Base-by-base conservation (phyloP, 345 rosid genomes). In the Citrus australasica region DNA sequence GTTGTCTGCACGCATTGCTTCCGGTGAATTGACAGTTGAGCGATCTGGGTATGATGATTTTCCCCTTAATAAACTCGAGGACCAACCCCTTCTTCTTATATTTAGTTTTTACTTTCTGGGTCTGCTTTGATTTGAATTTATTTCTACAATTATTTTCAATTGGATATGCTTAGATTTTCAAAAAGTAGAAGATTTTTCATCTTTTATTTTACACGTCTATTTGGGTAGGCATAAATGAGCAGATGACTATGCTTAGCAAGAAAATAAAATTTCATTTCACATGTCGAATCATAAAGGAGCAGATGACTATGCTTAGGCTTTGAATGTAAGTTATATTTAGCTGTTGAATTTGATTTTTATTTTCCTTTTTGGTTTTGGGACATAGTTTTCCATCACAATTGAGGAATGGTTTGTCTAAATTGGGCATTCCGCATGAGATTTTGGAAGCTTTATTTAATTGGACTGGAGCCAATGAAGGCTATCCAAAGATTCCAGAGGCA, bases 401-500 rank as follows among this genome's bases (percentile, higher is more conserved):
- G 84, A 91, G 82, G 92, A 87, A 84, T 85, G 89, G 96, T 58
- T 88, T 93, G 82, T 87, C 92, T 2, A 93, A 92, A 85, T 22
- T 93, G 77, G 99, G 99, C 2, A 48, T 92, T 73, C 89, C 97
- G 1, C 42, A 46, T 60, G 86, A 82, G 82, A 76, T 87, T 86
- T 83, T 95, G 61, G 89, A 90, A 51, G 51, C 80, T 68, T 51
- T 95, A 53, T 91, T 93, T 77, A 88, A 88, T 65, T 85, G 91
- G 92, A 53, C 84, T 68, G 92, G 78, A 61, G 80, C 77, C 19
- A 76, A 69, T 37, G 80, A 85, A 76, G 93, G 83, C 73, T 84
- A 87, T 82, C 90, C 80, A 7, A 91, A 91, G 84, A 75, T 95
- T 81, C 99, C 99, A 4, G 95, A 88, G 84, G 98, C 95, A 0